Evolutionary conservation across 129 eudicot species (phyloP).

Genomic region (Deinandra increscens): DNA sequence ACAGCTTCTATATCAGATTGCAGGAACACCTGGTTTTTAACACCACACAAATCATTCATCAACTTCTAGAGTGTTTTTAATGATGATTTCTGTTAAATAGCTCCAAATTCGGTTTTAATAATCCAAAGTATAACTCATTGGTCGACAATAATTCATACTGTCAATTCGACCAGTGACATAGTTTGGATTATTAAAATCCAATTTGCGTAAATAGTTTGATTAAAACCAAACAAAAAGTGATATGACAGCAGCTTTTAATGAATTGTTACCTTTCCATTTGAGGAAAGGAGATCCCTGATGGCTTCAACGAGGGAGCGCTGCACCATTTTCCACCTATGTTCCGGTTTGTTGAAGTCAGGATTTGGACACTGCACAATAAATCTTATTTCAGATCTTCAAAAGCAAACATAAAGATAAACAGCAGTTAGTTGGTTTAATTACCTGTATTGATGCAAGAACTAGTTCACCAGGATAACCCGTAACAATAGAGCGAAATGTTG

Average conservation of each 20-base stretch:
- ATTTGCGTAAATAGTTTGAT: background rate
- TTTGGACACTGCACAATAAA: constrained; percentile 69
- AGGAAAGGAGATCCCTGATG: constrained; percentile 52
- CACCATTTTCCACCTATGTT: constrained; percentile 82
- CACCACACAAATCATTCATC: constrained; percentile 7
- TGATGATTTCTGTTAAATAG: background rate
- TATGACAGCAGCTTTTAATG: background rate
- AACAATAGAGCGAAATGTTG: constrained; percentile 69
- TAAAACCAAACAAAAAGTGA: background rate
- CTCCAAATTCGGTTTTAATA: too few species aligned
- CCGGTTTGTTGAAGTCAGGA: constrained; percentile 82
- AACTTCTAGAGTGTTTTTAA: background rate
- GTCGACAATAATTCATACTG: too few species aligned
- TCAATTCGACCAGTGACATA: too few species aligned
- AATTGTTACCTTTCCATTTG: constrained; percentile 57
- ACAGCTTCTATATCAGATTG: constrained; percentile 83
- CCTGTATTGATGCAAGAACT: constrained; percentile 84
- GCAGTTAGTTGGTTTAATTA: constrained; percentile 9
- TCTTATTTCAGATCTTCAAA: constrained; percentile 16
- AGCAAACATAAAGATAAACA: background rate
- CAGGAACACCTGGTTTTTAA: constrained; percentile 63
- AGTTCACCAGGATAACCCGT: constrained; percentile 76
- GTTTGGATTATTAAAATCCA: too few species aligned
- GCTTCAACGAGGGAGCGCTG: constrained; percentile 71
- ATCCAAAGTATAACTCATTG: too few species aligned